A percentile compares a stretch with the other conserved stretches of the same genome.
phyloP scores from a whole-genome alignment of 2,329 filamentous ascomycete genomes.

The Calonectria fujianensis region DNA sequence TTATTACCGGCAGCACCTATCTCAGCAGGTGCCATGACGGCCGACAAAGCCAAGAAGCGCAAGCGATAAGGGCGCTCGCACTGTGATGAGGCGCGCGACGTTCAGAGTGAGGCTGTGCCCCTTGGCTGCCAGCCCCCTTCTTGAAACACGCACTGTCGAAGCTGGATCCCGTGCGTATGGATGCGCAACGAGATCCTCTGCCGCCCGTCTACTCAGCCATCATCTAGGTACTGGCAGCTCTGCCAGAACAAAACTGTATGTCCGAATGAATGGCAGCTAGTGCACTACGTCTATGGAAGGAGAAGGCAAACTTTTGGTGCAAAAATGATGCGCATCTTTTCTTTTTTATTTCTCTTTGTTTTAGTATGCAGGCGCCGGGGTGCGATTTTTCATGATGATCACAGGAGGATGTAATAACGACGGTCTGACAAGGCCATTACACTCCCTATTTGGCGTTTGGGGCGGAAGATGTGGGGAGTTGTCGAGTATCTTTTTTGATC shows the following conservation, averaged over 20 bases:
- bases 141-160: conserved; percentile 42
- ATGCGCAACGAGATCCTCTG: conserved; percentile 36
- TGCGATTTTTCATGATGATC: conserved; percentile 54
- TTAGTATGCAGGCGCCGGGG: conserved; percentile 48
- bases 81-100: conserved; percentile 3
- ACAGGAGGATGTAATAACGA: conserved; percentile 63
- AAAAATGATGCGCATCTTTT: conserved; percentile 36
- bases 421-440: conserved; percentile 61
- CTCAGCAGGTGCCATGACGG: conserved; percentile 58
- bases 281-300: conserved; percentile 39
- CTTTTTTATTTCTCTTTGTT: conserved; percentile 44
- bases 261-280: conserved; percentile 36
- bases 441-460: conserved; percentile 62
- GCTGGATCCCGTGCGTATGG: conserved; percentile 33
- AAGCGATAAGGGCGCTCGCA: conserved; percentile 68
- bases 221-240: conserved; percentile 36
- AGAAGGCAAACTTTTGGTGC: conserved; percentile 30
- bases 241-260: conserved; percentile 33
- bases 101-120: background rate
- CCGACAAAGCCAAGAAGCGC: conserved; percentile 77
- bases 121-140: conserved; percentile 30
- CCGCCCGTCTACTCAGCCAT: conserved; percentile 38
- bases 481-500: conserved; percentile 50
- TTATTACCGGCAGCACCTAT: conserved; percentile 68
- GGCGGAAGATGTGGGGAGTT: conserved; percentile 55